Conservation (phyloP, 768 basidiomycete species). For the Rhizopogon roseolus region DNA sequence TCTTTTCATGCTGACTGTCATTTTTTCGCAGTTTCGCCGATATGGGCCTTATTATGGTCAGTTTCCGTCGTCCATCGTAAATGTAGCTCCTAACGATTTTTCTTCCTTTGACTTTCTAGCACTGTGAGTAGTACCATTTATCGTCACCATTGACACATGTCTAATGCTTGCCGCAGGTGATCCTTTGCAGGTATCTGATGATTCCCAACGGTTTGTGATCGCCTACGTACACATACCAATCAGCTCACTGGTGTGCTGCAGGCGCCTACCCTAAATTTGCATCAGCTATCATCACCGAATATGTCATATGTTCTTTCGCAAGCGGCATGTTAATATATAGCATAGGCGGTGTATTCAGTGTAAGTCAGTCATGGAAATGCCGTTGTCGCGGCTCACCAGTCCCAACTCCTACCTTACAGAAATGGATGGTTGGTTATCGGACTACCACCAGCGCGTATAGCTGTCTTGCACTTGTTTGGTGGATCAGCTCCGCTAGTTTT, state of each 20-base stretch:
- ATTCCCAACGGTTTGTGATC: constrained; percentile 36
- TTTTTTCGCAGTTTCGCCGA: constrained; percentile 30
- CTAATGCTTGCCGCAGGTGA: background rate
- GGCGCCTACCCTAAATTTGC: constrained; percentile 41
- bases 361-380: constrained; percentile 27
- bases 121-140: constrained; percentile 13
- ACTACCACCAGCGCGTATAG: constrained; percentile 51
- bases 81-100: background rate
- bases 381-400: background rate
- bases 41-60: constrained; percentile 65
- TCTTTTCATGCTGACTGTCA: background rate
- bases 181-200: constrained; percentile 52
- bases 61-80: constrained; percentile 20
- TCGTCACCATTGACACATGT: background rate
- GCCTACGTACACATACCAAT: background rate
- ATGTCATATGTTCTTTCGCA: constrained; percentile 47
- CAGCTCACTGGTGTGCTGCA: constrained; percentile 20
- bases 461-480: constrained; percentile 43
- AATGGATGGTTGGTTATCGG: constrained; percentile 51
- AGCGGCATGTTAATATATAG: constrained; percentile 54
- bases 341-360: constrained; percentile 42
- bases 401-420: constrained; percentile 29
- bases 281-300: constrained; percentile 53
- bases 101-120: constrained; percentile 5
- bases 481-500: constrained; percentile 58